These are phyloP conservation scores for Trichoderma afroharzianum DNA, from an alignment of 2,329 filamentous ascomycete species.

Conservation along the genomic window DNA sequence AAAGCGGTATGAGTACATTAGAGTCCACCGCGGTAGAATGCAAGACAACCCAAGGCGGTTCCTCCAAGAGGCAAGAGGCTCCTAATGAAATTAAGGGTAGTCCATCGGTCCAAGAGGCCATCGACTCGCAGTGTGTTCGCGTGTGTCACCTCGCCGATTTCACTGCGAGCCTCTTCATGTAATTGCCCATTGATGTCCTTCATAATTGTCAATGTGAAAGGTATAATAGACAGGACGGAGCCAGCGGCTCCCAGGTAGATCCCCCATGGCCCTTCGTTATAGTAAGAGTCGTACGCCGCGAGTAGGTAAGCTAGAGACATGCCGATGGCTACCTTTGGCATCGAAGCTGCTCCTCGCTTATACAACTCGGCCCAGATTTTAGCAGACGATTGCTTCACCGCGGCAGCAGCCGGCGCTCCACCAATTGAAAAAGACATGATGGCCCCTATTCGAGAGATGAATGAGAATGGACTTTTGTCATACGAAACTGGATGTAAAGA, in stretches of 20 bases:
- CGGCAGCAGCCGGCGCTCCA: slow-evolving; percentile 31
- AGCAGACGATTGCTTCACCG: slow-evolving; percentile 29
- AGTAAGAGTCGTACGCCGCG: slow-evolving; percentile 33
- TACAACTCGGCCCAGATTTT: slow-evolving; percentile 38
- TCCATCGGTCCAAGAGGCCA: slow-evolving; percentile 24
- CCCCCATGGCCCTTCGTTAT: slow-evolving; percentile 31
- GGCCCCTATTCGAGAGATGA: slow-evolving; percentile 27
- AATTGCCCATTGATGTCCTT: slow-evolving; percentile 34
- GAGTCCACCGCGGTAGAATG: slow-evolving; percentile 18
- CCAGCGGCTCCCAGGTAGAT: slow-evolving; percentile 32
- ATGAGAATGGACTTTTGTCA: neutral
- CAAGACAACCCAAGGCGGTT: slow-evolving; percentile 24
- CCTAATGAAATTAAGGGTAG: slow-evolving; percentile 29
- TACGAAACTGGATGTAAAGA: neutral
- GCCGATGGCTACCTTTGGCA: slow-evolving; percentile 35
- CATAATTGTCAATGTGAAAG: slow-evolving; percentile 39
- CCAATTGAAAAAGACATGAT: slow-evolving; percentile 36
- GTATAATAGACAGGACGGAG: slow-evolving; percentile 37
- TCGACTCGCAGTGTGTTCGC: slow-evolving; percentile 20
- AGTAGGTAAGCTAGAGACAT: slow-evolving; percentile 35
- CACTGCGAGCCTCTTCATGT: slow-evolving; percentile 24
- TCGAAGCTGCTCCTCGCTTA: slow-evolving; percentile 33
- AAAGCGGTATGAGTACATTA: neutral
- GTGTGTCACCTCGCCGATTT: slow-evolving; percentile 21
- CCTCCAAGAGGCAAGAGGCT: slow-evolving; percentile 32